Evolutionary conservation across 495 filamentous ascomycete species (phyloP).

Genomic region (Staphylotrichum longicolle): DNA sequence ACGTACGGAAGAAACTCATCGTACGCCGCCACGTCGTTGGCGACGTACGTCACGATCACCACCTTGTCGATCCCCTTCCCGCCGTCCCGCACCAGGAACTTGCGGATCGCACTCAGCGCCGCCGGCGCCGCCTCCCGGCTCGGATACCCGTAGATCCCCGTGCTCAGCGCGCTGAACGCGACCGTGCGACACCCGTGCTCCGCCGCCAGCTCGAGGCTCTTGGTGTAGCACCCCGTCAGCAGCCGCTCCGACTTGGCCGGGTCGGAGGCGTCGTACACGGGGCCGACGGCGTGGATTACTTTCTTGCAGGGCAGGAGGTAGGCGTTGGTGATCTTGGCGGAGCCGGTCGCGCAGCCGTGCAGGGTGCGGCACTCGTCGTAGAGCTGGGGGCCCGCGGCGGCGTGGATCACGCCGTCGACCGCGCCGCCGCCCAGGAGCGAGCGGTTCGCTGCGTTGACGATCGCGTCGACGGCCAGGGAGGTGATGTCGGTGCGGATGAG

Average conservation of each 20-base stretch:
- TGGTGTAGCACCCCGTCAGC: slow-evolving; percentile 69
- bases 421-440: slow-evolving; percentile 81
- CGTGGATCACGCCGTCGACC: slow-evolving; percentile 85
- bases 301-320: slow-evolving; percentile 72
- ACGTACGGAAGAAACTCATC: slow-evolving; percentile 69
- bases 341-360: slow-evolving; percentile 70
- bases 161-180: slow-evolving; percentile 81
- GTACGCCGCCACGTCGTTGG: slow-evolving; percentile 75
- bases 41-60: slow-evolving; percentile 77
- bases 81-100: slow-evolving; percentile 60
- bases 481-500: slow-evolving; percentile 81
- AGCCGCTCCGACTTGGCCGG: slow-evolving; percentile 46
- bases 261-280: slow-evolving; percentile 59
- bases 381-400: slow-evolving; percentile 69
- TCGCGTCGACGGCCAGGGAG: slow-evolving; percentile 70
- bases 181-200: slow-evolving; percentile 64
- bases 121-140: slow-evolving; percentile 64
- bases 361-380: slow-evolving; percentile 66
- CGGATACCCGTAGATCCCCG: slow-evolving; percentile 89
- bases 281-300: slow-evolving; percentile 89
- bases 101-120: slow-evolving; percentile 66
- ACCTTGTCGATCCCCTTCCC: slow-evolving; percentile 63
- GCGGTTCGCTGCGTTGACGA: slow-evolving; percentile 90
- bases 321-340: slow-evolving; percentile 77
- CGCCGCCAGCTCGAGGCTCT: slow-evolving; percentile 69